Evolutionary conservation across 2,329 filamentous ascomycete genomes (phyloP), one percentile per base, ranked within the genome.

Genomic region (Neonectria punicea): DNA sequence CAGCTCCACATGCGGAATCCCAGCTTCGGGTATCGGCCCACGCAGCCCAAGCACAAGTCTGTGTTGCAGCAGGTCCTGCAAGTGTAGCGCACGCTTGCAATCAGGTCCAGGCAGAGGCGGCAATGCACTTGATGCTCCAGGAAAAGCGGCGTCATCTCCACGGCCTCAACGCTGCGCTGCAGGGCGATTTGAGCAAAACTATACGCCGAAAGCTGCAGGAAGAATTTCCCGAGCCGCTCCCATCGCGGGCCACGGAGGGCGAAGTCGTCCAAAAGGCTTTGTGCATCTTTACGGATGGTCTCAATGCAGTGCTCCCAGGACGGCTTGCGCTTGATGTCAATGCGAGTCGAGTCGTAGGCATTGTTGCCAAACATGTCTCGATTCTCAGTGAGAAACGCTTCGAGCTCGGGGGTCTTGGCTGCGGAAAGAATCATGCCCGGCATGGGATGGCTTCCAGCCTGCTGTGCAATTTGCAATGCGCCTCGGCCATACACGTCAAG

Each of bases 331-430:
- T 39, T 63, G 9, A 41, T 20, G 5, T 62, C 50, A 3, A 69
- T 41, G 10, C 46, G 50, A 34, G 49, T 58, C 8, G 57, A 53
- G 22, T 61, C 67, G 30, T 56, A 51, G 13, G 65, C 51, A 30
- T 57, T 68, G 30, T 62, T 58, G 2, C 68, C 68, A 32, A 63
- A 61, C 61, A 70, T 66, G 20, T 69, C 67, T 36, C 58, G 53
- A 22, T 65, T 61, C 22, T 65, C 53, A 4, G 55, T 60, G 10
- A 70, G 53, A n/a, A 58, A 34, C 2, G 22, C 22, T 43, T 67
- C 69, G 0, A 56, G 18, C 4, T 51, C 44, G 10, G 54, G 32
- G 10, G 64, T 64, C 44, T 65, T 70, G 3, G 53, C 54, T 2
- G 63, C 57, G 2, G 44, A 50, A 9, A 68, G 47, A 11, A 72